Evolutionary conservation across 1,284 basidiomycete genomes (phyloP).

Genomic region (Moesziomyces antarcticus): DNA sequence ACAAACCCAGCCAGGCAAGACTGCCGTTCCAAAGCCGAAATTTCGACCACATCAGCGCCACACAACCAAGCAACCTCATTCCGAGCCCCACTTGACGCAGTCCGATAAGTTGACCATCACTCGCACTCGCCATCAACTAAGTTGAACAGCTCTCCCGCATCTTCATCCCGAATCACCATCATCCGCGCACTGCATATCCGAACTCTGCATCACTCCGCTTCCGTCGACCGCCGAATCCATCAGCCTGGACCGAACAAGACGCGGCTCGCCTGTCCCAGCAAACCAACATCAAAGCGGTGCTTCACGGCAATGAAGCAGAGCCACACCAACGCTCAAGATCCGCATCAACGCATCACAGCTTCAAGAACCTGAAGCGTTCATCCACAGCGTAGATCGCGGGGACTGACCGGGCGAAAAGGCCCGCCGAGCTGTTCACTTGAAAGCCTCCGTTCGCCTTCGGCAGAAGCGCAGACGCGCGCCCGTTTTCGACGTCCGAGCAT

Average conservation of each 20-base stretch:
- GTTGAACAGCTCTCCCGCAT: neutral
- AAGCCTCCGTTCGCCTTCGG: too few relatives aligned
- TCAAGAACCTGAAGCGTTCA: neutral
- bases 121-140: neutral
- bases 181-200: neutral
- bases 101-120: neutral
- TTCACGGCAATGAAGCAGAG: neutral
- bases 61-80: neutral
- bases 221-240: neutral
- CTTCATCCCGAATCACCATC: neutral
- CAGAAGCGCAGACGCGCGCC: too few relatives aligned
- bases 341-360: too few relatives aligned
- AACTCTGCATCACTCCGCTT: too few relatives aligned
- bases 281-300: neutral
- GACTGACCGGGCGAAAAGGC: too few relatives aligned
- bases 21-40: neutral
- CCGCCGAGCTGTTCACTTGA: too few relatives aligned
- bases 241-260: neutral
- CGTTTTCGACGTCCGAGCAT: too few relatives aligned
- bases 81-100: neutral
- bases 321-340: neutral
- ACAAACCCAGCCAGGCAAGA: neutral
- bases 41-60: slow-evolving; percentile 9
- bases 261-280: too few relatives aligned
- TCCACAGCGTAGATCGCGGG: too few relatives aligned